Conservation (phyloP, 177 flowering plant genomes). For the Vitis hybrid region DNA sequence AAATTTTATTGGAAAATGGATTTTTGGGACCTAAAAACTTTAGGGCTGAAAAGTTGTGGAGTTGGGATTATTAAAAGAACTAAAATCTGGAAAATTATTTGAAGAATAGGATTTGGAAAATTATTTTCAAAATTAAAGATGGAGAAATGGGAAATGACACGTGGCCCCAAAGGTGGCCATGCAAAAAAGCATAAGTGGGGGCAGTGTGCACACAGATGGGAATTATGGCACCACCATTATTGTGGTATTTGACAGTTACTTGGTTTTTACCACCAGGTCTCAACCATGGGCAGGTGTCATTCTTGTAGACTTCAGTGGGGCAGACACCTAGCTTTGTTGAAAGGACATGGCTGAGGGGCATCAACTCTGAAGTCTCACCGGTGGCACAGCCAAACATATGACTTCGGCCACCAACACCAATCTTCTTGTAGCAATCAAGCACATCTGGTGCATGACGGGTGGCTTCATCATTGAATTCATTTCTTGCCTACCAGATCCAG, state of each 20-base stretch:
- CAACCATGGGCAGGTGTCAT: constrained; percentile 58
- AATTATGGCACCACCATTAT: constrained; percentile 63
- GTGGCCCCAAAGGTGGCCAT: no score
- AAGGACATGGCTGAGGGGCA: constrained; percentile 63
- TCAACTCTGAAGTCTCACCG: constrained; percentile 62
- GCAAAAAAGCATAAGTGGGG: constrained; percentile 27
- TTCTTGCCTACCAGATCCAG: constrained; percentile 38
- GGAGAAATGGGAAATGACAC: no score
- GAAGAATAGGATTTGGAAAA: no score
- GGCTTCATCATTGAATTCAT: constrained; percentile 37
- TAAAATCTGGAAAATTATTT: no score
- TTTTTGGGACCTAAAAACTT: no score
- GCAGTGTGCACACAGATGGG: constrained; percentile 61
- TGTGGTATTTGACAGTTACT: no score
- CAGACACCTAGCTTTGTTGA: constrained; percentile 62
- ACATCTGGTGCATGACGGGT: constrained; percentile 14
- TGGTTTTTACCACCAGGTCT: constrained; percentile 35
- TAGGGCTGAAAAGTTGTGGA: no score
- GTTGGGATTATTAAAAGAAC: no score
- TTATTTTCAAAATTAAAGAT: no score
- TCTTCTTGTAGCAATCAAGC: no score
- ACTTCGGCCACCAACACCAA: no score
- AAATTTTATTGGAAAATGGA: no score
- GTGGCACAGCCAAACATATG: constrained; percentile 72
- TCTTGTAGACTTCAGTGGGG: constrained; percentile 57